Evolutionary conservation across 305 asterid genomes (phyloP).

Genomic region (Petunia hybrid): DNA sequence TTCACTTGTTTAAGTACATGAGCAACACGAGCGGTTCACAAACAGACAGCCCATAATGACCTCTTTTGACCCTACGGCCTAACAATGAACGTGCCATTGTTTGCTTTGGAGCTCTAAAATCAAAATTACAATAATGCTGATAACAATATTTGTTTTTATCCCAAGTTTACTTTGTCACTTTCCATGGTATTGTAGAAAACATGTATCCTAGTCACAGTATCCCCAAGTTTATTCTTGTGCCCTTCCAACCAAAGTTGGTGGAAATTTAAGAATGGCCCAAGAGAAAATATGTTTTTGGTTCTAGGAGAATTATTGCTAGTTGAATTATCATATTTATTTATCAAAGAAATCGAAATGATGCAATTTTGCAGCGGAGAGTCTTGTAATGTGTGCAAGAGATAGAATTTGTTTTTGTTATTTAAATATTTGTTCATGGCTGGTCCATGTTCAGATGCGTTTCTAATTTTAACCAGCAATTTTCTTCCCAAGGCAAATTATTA

Average conservation of each 20-base stretch:
- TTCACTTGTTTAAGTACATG: not conserved
- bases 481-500: too few relatives aligned
- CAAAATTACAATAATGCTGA: not conserved
- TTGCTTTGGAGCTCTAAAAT: slow-evolving; percentile 14
- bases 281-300: not conserved
- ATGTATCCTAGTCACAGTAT: not conserved
- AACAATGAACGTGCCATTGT: not conserved
- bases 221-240: not conserved
- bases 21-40: not conserved
- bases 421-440: not conserved
- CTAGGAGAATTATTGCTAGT: not conserved
- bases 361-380: not conserved
- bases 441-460: not conserved
- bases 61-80: not conserved
- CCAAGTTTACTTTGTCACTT: too few relatives aligned
- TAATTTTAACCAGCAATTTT: not conserved
- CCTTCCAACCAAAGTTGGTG: not conserved
- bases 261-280: not conserved
- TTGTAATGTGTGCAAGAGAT: not conserved
- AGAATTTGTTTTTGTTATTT: too few relatives aligned
- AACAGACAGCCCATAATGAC: not conserved
- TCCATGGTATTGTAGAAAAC: not conserved
- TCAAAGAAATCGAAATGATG: not conserved
- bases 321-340: not conserved
- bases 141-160: not conserved